phyloP scores from a whole-genome alignment of 1,284 basidiomycete genomes.

The Cutaneotrichosporon sp. region DNA sequence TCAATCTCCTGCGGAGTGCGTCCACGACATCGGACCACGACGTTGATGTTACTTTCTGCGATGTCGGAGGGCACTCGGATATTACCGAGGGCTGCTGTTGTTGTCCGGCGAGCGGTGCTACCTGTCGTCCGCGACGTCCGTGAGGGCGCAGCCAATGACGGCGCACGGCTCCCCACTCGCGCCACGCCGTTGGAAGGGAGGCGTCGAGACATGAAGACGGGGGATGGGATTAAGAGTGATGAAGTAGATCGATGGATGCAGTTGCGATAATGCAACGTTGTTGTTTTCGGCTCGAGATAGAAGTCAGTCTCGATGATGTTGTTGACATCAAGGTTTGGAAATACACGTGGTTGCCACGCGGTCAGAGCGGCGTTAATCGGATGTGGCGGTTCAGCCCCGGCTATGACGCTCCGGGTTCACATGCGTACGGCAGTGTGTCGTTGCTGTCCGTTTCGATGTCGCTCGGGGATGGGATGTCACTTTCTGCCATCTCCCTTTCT shows the following conservation, averaged over 20 bases:
- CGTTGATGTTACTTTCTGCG: constrained; percentile 66
- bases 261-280: no score
- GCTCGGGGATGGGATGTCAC: no score
- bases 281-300: no score
- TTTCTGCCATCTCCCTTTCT: neutral
- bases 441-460: no score
- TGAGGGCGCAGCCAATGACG: constrained; percentile 12
- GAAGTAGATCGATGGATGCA: neutral
- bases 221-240: neutral
- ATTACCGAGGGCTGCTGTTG: neutral
- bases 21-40: constrained; percentile 83
- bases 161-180: constrained; percentile 13
- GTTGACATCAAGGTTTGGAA: constrained; percentile 2
- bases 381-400: neutral
- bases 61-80: constrained; percentile 6
- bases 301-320: constrained; percentile 6
- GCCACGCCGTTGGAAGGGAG: constrained; percentile 14
- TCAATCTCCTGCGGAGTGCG: constrained; percentile 61
- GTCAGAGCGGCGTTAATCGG: neutral
- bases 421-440: no score
- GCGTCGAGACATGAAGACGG: constrained; percentile 28
- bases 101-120: neutral
- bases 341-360: constrained; percentile 23
- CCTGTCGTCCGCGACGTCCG: neutral
- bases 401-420: neutral